These are phyloP conservation scores for Skeletonema tropicum DNA, from an alignment of 108 stramenopile genomes.

Conservation along the genomic window DNA sequence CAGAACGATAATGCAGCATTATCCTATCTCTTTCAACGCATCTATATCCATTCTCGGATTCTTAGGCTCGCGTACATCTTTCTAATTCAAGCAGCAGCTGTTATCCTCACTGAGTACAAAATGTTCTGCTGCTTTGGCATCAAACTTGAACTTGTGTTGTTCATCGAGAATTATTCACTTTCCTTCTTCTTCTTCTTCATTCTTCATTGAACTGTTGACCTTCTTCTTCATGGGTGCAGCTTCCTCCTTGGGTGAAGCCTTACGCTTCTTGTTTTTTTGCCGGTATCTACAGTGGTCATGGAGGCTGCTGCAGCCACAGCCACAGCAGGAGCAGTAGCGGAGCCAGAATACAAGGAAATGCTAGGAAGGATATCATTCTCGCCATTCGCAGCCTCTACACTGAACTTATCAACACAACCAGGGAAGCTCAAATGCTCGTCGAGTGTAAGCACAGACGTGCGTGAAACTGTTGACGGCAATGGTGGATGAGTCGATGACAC, in stretches of 20 bases:
- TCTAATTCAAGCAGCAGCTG: too few relatives aligned
- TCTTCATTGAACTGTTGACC: neutral
- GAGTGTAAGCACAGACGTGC: neutral
- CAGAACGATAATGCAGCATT: too few relatives aligned
- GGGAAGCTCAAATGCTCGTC: neutral
- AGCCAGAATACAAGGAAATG: neutral
- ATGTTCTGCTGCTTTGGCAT: too few relatives aligned
- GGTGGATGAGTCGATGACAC: neutral
- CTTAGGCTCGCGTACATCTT: too few relatives aligned
- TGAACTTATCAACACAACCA: neutral
- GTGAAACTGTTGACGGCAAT: neutral
- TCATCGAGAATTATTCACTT: too few relatives aligned
- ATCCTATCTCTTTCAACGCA: too few relatives aligned
- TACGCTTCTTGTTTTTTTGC: neutral
- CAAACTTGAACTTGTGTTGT: too few relatives aligned
- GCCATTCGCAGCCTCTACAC: neutral
- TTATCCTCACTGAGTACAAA: too few relatives aligned
- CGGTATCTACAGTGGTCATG: too few relatives aligned
- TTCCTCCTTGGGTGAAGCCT: neutral
- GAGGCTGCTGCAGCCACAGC: too few relatives aligned
- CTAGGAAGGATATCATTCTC: neutral
- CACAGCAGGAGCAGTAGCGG: neutral
- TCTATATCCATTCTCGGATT: too few relatives aligned
- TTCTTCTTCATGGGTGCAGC: neutral
- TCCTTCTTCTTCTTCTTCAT: neutral